Evolutionary conservation across 805 yeast species (phyloP).

Genomic region (Clavispora asparagi): DNA sequence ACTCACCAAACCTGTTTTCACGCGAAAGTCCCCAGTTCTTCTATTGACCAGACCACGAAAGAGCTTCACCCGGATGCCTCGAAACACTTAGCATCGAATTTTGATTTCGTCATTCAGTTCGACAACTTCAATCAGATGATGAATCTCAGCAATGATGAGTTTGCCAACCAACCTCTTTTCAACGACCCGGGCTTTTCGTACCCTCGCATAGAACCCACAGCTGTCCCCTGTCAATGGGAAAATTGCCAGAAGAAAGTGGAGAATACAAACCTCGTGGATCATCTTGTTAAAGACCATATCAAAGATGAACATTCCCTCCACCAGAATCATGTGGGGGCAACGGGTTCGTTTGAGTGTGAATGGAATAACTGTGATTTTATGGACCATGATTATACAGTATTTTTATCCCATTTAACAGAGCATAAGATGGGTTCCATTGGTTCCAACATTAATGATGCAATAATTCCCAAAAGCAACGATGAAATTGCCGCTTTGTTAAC

Average conservation of each 20-base stretch:
- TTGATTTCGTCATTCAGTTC: constrained; percentile 34
- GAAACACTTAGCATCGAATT: constrained; percentile 24
- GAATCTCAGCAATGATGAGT: neutral
- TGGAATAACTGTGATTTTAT: constrained; percentile 70
- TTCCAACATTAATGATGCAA: neutral
- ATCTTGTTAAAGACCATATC: constrained; percentile 46
- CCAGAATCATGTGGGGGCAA: no score
- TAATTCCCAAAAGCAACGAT: neutral
- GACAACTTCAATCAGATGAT: constrained; percentile 22
- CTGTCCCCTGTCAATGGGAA: constrained; percentile 59
- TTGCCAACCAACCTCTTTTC: neutral
- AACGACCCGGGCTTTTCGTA: neutral
- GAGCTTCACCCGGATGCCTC: neutral
- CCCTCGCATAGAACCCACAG: no score
- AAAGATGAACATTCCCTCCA: constrained; percentile 36
- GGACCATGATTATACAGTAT: constrained; percentile 45
- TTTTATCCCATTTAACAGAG: constrained; percentile 49
- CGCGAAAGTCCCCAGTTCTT: constrained; percentile 32
- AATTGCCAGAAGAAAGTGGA: constrained; percentile 46
- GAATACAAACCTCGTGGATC: constrained; percentile 26
- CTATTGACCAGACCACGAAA: neutral
- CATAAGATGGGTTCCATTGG: constrained; percentile 18
- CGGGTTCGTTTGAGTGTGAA: constrained; percentile 47
- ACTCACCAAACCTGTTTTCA: constrained; percentile 43
- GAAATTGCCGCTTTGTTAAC: constrained; percentile 1